Evolutionary conservation across 2,329 filamentous ascomycete genomes (phyloP), one percentile per base, ranked within the genome.

Genomic region (Sclerotinia sclerotiorum): DNA sequence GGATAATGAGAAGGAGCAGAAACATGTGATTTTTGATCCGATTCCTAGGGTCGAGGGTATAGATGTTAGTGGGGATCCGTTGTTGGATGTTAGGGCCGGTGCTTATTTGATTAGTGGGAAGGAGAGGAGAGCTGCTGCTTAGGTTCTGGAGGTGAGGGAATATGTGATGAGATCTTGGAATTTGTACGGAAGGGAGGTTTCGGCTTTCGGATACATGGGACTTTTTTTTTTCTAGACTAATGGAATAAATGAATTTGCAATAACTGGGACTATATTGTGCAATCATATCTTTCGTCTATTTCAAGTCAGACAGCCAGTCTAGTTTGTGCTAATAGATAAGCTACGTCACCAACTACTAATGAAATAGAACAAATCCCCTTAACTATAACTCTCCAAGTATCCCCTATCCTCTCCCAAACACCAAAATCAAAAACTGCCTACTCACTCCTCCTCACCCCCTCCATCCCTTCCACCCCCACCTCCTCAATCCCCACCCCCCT

Each of bases 21-120:
- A 86, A 77, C 77, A 79, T 44, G 78, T 84, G 52, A 87, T 88
- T 70, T 87, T 85, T 71, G 85, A 88, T 78, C 85, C 85, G 1
- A 81, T 87, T 62, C 85, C 85, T 6, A 78, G 85, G 65, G 80
- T 87, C 2, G 77, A 83, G 27, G 85, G 85, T 0, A 77, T 87
- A 29, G 84, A 85, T 73, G 71, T 81, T 5, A 83, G 81, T 69
- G 83, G 78, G 27, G 85, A 88, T 79, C 85, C 85, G 51, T 74
- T 88, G 70, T 72, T 88, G 70, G 84, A 87, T 55, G 79, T 86
- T 65, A 79, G 85, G 55, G 85, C 85, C 13, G 83, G 80, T 44
- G 73, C 87, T 46, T 88, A 88, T 78, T 74, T 88, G 71, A 79
- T 85, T 32, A 84, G 83, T 71, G 85, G 85, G 8, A 81, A 79